A percentile compares a stretch with the other conserved stretches of the same genome.
Conservation (phyloP, 2,329 filamentous ascomycete genomes). For the Alternaria longipes region DNA sequence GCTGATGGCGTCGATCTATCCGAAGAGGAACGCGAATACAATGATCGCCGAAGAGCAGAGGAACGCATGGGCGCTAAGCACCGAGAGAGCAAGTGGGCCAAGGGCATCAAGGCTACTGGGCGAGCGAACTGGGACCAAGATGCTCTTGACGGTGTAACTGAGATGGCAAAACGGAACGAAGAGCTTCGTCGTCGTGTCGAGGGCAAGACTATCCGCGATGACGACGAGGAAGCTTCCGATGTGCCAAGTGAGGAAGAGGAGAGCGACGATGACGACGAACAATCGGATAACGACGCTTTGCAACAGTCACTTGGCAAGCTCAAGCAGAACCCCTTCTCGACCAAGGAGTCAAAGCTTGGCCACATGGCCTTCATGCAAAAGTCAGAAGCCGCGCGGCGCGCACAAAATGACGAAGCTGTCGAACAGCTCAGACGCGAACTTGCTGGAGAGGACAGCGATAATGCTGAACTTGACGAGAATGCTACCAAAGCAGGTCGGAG, state of each 20-base stretch:
- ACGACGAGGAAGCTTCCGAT: conserved; percentile 58
- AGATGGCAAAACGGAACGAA: conserved; percentile 84
- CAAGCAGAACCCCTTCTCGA: conserved; percentile 61
- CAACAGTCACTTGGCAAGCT: conserved; percentile 50
- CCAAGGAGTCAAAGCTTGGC: conserved; percentile 72
- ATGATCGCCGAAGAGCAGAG: conserved; percentile 79
- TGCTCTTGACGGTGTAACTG: conserved; percentile 77
- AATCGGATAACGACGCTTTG: conserved; percentile 57
- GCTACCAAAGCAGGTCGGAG: conserved; percentile 73
- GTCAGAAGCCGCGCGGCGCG: conserved; percentile 79
- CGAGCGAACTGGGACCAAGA: conserved; percentile 89
- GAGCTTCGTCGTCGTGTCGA: conserved; percentile 82
- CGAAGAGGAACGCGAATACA: conserved; percentile 70
- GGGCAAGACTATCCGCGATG: conserved; percentile 68
- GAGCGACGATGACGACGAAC: conserved; percentile 68
- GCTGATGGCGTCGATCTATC: conserved; percentile 68
- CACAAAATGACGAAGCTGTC: conserved; percentile 78
- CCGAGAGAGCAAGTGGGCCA: conserved; percentile 91
- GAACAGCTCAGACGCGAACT: conserved; percentile 72
- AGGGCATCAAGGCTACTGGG: conserved; percentile 79
- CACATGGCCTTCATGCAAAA: conserved; percentile 95
- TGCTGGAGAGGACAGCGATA: conserved; percentile 65
- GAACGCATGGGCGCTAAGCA: conserved; percentile 88
- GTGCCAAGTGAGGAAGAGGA: conserved; percentile 61
- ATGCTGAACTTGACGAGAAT: conserved; percentile 61